Evolutionary conservation across 2,329 filamentous ascomycete genomes (phyloP), one percentile per base, ranked within the genome.

Genomic region (Stemphylium beticola): DNA sequence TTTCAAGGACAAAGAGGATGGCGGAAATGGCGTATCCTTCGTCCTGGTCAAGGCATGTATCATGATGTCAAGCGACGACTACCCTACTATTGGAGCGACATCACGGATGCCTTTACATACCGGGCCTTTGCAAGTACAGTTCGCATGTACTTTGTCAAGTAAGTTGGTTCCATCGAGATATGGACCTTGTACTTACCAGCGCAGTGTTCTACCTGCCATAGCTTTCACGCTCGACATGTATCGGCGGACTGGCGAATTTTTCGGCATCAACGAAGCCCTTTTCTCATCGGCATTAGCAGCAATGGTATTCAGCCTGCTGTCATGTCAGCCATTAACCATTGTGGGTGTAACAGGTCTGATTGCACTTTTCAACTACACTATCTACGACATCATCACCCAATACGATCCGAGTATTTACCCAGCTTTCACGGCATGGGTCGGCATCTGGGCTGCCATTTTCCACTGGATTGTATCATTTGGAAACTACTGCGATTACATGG

Each of bases 211-310:
- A 4, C 84, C 84, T 4, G 84, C 84, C 0, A 74, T 86, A 3
- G 84, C 84, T 2, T 86, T 84, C 59, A 81, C 81, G 2, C 73
- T 86, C 15, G 83, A 86, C 65, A 86, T 86, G 82, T 78, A 81
- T 49, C 78, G 83, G 6, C 76, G 81, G 14, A 85, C 83, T 0
- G 79, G 78, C 20, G 75, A 77, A 15, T 84, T 82, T 71, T 85
- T 80, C 57, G 83, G 83, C 32, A 77, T 85, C 64, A 85, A 85
- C 54, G 82, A 85, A 64, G 81, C 78, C 0, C 74, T 85, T 2
- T 82, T 85, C 61, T 77, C 82, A 1, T 84, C 82, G 0, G 83
- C 80, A 2, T 67, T 85, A n/a, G 82, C 81, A 2, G 81, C 81
- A 3, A 78, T 84, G 61, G 78, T 85, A 1, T 85, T 85, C 67